Conservation (phyloP, 2,329 filamentous ascomycete species). For the Chaetomium globosum region DNA sequence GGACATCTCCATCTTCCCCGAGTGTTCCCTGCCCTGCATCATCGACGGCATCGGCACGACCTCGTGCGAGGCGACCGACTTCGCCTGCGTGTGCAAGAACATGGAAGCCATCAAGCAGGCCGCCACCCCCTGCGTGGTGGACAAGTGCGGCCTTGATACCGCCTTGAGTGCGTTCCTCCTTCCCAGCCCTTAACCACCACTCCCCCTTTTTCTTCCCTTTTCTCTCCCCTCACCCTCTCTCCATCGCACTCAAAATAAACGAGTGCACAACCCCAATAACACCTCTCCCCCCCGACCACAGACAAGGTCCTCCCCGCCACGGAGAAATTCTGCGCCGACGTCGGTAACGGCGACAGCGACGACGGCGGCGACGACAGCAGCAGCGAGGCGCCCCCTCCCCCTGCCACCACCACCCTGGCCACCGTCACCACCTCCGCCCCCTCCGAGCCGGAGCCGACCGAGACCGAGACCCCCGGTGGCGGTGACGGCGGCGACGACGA, state of each 20-base stretch:
- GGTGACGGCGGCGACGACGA: too few relatives aligned
- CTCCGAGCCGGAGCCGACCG: background rate
- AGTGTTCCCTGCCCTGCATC: conserved; percentile 38
- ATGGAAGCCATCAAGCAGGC: conserved; percentile 30
- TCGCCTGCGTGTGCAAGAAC: conserved; percentile 36
- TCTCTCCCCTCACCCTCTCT: background rate
- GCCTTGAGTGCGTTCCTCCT: conserved; percentile 32
- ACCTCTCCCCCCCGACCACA: conserved; percentile 1
- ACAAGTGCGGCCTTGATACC: conserved; percentile 32
- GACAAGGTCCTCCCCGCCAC: conserved; percentile 48
- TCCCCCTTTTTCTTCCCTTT: background rate
- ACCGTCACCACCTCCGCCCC: conserved; percentile 10
- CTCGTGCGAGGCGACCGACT: conserved; percentile 33
- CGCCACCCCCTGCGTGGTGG: conserved; percentile 37
- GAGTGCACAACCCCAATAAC: conserved; percentile 17
- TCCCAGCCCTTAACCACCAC: background rate
- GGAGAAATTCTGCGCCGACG: conserved; percentile 62
- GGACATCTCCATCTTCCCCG: conserved; percentile 35
- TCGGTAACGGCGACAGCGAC: conserved; percentile 49
- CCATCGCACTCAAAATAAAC: background rate
- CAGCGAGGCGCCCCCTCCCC: conserved; percentile 11
- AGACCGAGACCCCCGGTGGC: conserved; percentile 2
- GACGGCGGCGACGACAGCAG: background rate
- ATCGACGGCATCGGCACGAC: conserved; percentile 25
- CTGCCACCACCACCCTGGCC: conserved; percentile 11